Percentiles rank a stretch among this genome's conserved stretches.
Evolutionary conservation across 139 green algal species (phyloP).

Genomic region (Monoraphidium neglectum): DNA sequence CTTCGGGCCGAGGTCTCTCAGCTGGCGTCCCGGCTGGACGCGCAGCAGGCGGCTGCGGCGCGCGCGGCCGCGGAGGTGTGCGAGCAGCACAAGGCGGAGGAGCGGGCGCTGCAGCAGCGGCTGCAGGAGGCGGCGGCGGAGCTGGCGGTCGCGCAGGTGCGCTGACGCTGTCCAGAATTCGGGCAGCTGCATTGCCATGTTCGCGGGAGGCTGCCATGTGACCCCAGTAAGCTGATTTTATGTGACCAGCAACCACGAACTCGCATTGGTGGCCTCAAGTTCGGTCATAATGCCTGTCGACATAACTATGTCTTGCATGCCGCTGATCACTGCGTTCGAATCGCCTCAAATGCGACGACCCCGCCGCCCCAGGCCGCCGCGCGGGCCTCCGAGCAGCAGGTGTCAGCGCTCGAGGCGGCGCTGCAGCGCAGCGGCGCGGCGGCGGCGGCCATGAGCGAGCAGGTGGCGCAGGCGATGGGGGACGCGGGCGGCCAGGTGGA

Average conservation of each 20-base stretch:
- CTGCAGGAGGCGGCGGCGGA: slow-evolving; percentile 17
- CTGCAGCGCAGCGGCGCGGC: slow-evolving; percentile 50
- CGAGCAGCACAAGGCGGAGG: slow-evolving; percentile 2
- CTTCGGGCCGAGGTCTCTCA: slow-evolving; percentile 29
- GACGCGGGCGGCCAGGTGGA: slow-evolving; percentile 36
- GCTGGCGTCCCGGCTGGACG: slow-evolving; percentile 28
- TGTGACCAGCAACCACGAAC: too few species aligned
- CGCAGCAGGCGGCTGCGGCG: slow-evolving; percentile 30
- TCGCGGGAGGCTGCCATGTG: too few species aligned
- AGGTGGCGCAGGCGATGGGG: slow-evolving; percentile 49
- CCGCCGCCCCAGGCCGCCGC: slow-evolving; percentile 19
- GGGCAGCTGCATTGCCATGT: too few species aligned
- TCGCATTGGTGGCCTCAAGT: too few species aligned
- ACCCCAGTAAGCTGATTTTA: too few species aligned
- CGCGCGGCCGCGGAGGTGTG: slow-evolving; percentile 33
- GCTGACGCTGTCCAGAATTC: too few species aligned
- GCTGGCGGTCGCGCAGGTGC: slow-evolving; percentile 20
- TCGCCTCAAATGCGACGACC: too few species aligned
- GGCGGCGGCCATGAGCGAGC: slow-evolving; percentile 51
- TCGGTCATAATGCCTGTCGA: too few species aligned
- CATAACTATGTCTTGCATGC: too few species aligned
- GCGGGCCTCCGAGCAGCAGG: slow-evolving; percentile 23
- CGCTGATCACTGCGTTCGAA: too few species aligned
- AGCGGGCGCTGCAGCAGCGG: slow-evolving; percentile 39
- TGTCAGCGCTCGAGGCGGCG: slow-evolving; percentile 41